Percentiles rank a stretch among this genome's conserved stretches.
These are phyloP conservation scores for Aspergillus fumigatiaffinis DNA, from an alignment of 2,329 filamentous ascomycete genomes.

Conservation along the genomic window DNA sequence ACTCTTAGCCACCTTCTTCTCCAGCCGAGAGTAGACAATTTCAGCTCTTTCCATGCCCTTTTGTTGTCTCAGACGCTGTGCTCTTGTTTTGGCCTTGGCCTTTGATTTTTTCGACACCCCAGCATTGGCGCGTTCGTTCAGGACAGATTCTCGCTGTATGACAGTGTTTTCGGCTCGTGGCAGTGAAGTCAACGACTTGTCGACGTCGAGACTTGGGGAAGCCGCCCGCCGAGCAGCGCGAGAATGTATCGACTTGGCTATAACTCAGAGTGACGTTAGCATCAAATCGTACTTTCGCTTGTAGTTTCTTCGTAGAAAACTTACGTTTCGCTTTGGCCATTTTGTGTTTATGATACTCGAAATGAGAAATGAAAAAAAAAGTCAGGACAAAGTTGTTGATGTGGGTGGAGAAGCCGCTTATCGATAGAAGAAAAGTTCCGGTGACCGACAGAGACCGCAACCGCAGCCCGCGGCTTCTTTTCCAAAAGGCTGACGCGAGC, in stretches of 20 bases:
- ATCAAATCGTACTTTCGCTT: conserved; percentile 4
- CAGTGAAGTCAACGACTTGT: conserved; percentile 46
- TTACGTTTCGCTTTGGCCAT: conserved; percentile 40
- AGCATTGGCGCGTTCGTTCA: conserved; percentile 46
- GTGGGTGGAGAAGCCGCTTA: conserved; percentile 25
- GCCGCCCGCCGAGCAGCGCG: conserved; percentile 56
- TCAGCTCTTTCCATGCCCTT: conserved; percentile 55
- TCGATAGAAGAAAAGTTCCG: conserved; percentile 35
- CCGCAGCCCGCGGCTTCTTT: conserved; percentile 19
- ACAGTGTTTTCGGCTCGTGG: conserved; percentile 39
- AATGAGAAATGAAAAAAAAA: conserved; percentile 12
- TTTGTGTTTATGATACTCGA: conserved; percentile 6
- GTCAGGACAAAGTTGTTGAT: conserved; percentile 1
- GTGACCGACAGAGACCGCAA: conserved; percentile 21
- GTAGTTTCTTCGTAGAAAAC: conserved; percentile 4
- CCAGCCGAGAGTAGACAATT: conserved; percentile 50
- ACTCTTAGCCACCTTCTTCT: conserved; percentile 55
- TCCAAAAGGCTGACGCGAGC: conserved; percentile 4
- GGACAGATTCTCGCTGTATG: conserved; percentile 43
- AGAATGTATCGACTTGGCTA: conserved; percentile 53
- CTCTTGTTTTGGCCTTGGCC: conserved; percentile 47
- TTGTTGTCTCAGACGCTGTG: conserved; percentile 52
- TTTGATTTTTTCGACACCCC: conserved; percentile 54
- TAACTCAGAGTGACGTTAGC: not conserved
- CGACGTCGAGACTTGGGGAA: conserved; percentile 51